Evolutionary conservation across 495 filamentous ascomycete species (phyloP), one percentile per base, ranked within the genome.

Genomic region (Penicillium cosmopolitanum): DNA sequence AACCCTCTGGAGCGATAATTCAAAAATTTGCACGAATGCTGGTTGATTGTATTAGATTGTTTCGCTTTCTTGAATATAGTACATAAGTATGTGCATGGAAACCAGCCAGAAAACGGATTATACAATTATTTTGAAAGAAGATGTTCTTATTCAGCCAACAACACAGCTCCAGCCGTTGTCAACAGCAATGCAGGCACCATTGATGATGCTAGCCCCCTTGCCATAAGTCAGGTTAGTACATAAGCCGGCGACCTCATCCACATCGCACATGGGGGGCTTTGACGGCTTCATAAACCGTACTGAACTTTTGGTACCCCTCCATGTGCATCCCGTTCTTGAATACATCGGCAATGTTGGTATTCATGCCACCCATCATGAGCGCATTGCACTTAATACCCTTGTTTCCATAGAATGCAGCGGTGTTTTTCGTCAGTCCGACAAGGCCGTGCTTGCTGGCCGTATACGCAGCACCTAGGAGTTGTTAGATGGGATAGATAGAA

Each of bases 341-440:
- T 2, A 80, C 74, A 56, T 84, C 81, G 11, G 40, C 62, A 60
- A 87, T 86, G 58, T 86, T 87, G 42, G 79, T 80, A 0, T 67
- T 18, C 83, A 89, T 86, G 9, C 66, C 82, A 19, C 84, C 86
- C 46, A 84, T 67, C 70, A 81, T 69, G 53, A 88, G 67, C 0
- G 81, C 83, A 38, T 87, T 78, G 60, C 75, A 80, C 47, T 79
- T 77, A 65, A 89, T 85, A 19, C 83, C 82, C 67, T 84, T 81
- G 40, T 69, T 72, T 0, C 76, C 80, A 66, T 88, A 88, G 69
- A 72, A 84, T 0, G 79, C 76, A 2, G 85, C 85, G 31, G 84
- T 88, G 66, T 80, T 87, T 69, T 87, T 87, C 21, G 85, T 87
- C 59, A 87, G 69, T 5, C 84, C 86, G 12, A 85, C 62, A 15